Evolutionary conservation across 2,329 filamentous ascomycete species (phyloP).

Genomic region (Phoma sp.): DNA sequence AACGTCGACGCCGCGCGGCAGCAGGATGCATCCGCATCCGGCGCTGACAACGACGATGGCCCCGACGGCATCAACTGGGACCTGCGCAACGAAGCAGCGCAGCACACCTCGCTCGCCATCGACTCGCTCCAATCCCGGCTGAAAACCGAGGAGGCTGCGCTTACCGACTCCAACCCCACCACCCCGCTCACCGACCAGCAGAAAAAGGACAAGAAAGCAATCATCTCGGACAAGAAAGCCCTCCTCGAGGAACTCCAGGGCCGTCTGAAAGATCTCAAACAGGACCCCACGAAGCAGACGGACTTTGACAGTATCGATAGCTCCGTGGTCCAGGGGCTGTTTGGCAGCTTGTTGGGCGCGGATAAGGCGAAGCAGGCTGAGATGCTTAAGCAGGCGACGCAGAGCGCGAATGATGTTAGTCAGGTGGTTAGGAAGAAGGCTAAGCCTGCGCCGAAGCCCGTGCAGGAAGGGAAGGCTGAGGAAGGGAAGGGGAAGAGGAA

Average conservation of each 20-base stretch:
- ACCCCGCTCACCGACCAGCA: slow-evolving; percentile 58
- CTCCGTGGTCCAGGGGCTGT: slow-evolving; percentile 62
- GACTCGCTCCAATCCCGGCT: slow-evolving; percentile 74
- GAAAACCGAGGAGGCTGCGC: slow-evolving; percentile 70
- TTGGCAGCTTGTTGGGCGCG: slow-evolving; percentile 69
- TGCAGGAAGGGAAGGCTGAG: not conserved
- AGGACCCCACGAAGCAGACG: slow-evolving; percentile 57
- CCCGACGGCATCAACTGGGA: slow-evolving; percentile 68
- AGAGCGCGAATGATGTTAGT: slow-evolving; percentile 71
- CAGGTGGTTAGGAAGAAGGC: slow-evolving; percentile 74
- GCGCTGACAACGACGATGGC: slow-evolving; percentile 44
- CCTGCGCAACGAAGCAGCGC: slow-evolving; percentile 72
- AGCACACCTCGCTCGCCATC: slow-evolving; percentile 76
- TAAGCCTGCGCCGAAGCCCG: slow-evolving; percentile 50
- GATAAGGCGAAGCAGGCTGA: slow-evolving; percentile 66
- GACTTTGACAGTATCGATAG: slow-evolving; percentile 50
- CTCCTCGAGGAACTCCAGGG: slow-evolving; percentile 73
- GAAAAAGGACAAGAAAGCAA: slow-evolving; percentile 66
- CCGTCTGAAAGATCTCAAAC: slow-evolving; percentile 71
- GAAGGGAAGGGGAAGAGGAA: slow-evolving; percentile 36
- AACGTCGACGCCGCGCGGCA: slow-evolving; percentile 47
- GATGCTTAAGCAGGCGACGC: slow-evolving; percentile 73
- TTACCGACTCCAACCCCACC: slow-evolving; percentile 49
- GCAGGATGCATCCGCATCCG: slow-evolving; percentile 33
- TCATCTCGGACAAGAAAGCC: slow-evolving; percentile 75